phyloP scores from a whole-genome alignment of 177 flowering plant species.

The Vitis hybrid region DNA sequence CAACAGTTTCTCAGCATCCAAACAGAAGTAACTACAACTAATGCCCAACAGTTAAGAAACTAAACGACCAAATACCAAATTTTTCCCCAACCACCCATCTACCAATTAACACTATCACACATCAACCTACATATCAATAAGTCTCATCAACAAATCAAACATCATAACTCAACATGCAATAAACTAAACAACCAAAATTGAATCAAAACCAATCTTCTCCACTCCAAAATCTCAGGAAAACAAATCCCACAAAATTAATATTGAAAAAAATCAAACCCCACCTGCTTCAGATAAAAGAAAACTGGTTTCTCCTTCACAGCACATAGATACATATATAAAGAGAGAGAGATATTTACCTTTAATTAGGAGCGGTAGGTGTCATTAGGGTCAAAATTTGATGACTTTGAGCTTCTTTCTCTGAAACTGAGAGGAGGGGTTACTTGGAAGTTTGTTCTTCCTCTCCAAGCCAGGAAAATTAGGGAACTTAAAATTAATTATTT shows the following conservation, averaged over 20 bases:
- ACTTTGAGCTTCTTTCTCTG: conserved; percentile 1
- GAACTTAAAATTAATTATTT: neutral
- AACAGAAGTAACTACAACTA: neutral
- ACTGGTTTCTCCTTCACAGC: conserved; percentile 1
- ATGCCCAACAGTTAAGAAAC: neutral
- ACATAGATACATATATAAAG: neutral
- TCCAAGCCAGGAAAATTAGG: conserved; percentile 14
- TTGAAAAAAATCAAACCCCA: neutral
- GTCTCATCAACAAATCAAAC: no score
- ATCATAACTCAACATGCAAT: no score
- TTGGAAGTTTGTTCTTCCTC: conserved; percentile 26
- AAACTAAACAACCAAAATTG: no score
- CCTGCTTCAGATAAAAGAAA: neutral
- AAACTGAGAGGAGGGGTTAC: conserved; percentile 7
- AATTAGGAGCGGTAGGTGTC: conserved; percentile 13
- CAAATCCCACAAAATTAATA: no score
- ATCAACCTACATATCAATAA: no score
- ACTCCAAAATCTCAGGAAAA: no score
- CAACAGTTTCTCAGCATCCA: neutral
- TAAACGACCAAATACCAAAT: neutral
- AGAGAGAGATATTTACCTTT: conserved; percentile 12
- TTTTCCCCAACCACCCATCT: neutral
- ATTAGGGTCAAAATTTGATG: conserved; percentile 1
- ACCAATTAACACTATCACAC: neutral
- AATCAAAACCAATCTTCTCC: no score